Evolutionary conservation across 306 rosid genomes (phyloP).

Genomic region (Fragaria iinumae): DNA sequence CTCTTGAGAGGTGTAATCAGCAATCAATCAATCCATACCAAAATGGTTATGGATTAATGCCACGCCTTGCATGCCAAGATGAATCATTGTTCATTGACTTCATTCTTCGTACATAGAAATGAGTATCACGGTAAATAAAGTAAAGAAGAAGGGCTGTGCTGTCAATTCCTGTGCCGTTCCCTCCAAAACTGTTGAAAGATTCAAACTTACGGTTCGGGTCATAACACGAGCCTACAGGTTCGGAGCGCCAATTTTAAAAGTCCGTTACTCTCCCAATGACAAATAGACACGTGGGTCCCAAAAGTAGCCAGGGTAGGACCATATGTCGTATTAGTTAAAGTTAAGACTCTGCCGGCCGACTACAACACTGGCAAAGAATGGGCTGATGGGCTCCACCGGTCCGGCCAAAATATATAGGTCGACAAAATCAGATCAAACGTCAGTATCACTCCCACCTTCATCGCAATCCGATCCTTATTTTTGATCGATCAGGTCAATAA

Average conservation of each 20-base stretch:
- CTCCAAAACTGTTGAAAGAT: conserved; percentile 36
- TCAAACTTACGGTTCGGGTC: conserved; percentile 41
- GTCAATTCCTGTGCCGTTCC: conserved; percentile 29
- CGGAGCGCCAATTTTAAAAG: conserved; percentile 28
- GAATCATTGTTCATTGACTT: too few relatives aligned
- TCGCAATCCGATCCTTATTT: neutral
- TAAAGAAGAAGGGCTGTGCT: neutral
- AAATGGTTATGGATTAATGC: neutral
- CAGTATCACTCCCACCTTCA: neutral
- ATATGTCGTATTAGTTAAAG: conserved; percentile 19
- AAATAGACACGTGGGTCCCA: conserved; percentile 12
- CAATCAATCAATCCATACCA: neutral
- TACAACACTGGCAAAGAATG: neutral
- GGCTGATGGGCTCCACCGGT: conserved; percentile 34
- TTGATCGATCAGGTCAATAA: neutral
- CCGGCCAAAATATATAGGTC: conserved; percentile 17
- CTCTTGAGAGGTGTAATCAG: neutral
- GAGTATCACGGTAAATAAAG: neutral
- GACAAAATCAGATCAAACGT: neutral
- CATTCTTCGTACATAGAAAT: too few relatives aligned
- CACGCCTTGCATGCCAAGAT: neutral
- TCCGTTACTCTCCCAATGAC: conserved; percentile 11
- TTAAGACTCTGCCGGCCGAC: conserved; percentile 47
- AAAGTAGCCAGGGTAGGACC: conserved; percentile 24
- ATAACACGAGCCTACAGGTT: conserved; percentile 33